Conservation (phyloP, 2,329 filamentous ascomycete species). For the Pyrenochaeta sp. region DNA sequence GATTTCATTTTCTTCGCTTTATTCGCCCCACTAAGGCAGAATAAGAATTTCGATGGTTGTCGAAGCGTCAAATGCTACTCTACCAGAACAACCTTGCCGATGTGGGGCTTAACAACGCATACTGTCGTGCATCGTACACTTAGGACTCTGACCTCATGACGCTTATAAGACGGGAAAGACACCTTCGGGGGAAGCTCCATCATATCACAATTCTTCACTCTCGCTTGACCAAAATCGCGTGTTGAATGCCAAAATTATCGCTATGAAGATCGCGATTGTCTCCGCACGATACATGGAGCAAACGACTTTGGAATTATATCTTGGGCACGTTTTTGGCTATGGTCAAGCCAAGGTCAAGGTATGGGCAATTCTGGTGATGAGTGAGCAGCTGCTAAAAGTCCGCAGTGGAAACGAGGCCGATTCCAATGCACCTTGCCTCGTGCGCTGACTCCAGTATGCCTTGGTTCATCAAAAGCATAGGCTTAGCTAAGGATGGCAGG, state of each 20-base stretch:
- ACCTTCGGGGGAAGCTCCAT: neutral
- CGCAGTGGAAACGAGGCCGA: conserved; percentile 17
- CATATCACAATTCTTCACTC: neutral
- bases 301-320: conserved; percentile 6
- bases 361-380: neutral
- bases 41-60: neutral
- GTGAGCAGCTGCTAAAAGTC: neutral
- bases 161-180: neutral
- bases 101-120: neutral
- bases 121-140: neutral
- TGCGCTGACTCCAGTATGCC: conserved; percentile 6
- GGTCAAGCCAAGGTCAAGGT: conserved; percentile 13
- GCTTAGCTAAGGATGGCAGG: conserved; percentile 1
- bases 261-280: conserved; percentile 12
- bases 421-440: conserved; percentile 21
- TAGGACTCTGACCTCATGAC: neutral
- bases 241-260: neutral
- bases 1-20: neutral
- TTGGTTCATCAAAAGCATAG: neutral
- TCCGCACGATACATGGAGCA: conserved; percentile 18
- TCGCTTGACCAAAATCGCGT: neutral
- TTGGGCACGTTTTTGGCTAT: conserved; percentile 11
- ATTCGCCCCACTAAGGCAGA: neutral
- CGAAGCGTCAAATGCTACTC: neutral
- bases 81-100: neutral